Evolutionary conservation across 225 moss, liverwort and hornwort species (phyloP), one percentile per base, ranked within the genome.

Genomic region (Anthoceros angustus): DNA sequence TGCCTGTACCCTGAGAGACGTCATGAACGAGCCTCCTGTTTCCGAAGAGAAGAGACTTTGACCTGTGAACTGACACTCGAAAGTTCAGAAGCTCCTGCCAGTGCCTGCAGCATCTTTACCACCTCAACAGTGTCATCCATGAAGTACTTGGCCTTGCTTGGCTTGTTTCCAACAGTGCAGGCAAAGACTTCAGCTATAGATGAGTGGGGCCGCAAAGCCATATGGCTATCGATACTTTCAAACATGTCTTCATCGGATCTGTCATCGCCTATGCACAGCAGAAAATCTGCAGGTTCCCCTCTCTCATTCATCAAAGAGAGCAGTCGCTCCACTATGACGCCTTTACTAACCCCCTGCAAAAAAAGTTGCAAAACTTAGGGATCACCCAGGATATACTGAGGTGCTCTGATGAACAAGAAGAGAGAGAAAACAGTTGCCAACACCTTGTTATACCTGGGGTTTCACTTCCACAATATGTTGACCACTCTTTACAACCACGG

Each of bases 401-500:
- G 2, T 32, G 2, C 1, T 32, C 32, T 32, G 2, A 32, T 32
- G 32, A 32, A 32, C 32, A 32, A 32, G 32, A 32, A 32, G 32
- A 4, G 4, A 48, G 16, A 38, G 66, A 20, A 40, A 16, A 62
- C 20, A 11, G 43, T 12, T 39, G 24, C 55, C 61, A 45, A 11
- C 64, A 64, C 42, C 66, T 16, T 64, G 67, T 39, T 48, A 41
- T 68, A 92, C 92, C 92, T 88, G 88, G 42, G 89, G 89, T 80
- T 93, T 93, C 25, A 93, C 89, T 87, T 93, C 92, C 24, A 93
- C 92, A 68, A 68, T 93, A 41, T 93, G 82, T 11, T 82, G 86
- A 64, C 92, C 92, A 25, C 89, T 80, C 80, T 93, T 93, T 64
- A 93, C 92, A 25, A 85, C 75, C 20, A 93, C 92, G 5, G 89